Conservation (phyloP, 768 basidiomycete genomes). For the Suillus occidentalis region DNA sequence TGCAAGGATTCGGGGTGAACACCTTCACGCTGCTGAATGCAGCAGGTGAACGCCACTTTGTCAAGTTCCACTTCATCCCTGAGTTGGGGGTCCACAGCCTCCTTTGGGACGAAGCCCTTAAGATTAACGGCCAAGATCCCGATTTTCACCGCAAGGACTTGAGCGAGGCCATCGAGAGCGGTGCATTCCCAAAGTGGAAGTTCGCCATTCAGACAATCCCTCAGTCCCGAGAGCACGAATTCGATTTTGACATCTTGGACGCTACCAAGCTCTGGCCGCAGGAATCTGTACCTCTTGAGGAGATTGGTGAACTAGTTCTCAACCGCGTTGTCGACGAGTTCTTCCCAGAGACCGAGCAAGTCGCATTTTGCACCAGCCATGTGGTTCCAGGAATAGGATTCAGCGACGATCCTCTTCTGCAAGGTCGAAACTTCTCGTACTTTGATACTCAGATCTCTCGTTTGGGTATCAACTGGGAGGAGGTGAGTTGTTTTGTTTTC, state of each 20-base stretch:
- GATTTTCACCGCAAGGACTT: conserved; percentile 90
- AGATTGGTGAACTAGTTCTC: conserved; percentile 74
- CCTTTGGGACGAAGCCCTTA: conserved; percentile 89
- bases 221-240: conserved; percentile 72
- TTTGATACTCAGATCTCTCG: conserved; percentile 83
- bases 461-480: conserved; percentile 78
- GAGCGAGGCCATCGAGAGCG: conserved; percentile 76
- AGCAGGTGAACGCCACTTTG: conserved; percentile 69
- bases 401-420: conserved; percentile 78
- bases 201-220: conserved; percentile 67
- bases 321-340: conserved; percentile 68
- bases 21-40: conserved; percentile 75
- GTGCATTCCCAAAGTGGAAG: conserved; percentile 74
- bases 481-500: conserved; percentile 36
- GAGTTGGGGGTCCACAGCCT: conserved; percentile 82
- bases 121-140: conserved; percentile 81
- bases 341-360: conserved; percentile 87
- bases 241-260: conserved; percentile 87
- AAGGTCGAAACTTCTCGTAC: conserved; percentile 86
- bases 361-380: conserved; percentile 77
- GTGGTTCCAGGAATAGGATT: conserved; percentile 67
- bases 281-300: conserved; percentile 72
- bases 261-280: conserved; percentile 87
- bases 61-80: conserved; percentile 86
- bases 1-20: conserved; percentile 90